A percentile compares a stretch with the other conserved stretches of the same genome.
Conservation (phyloP, 352 stramenopile genomes). For the Pythium dissimile region DNA sequence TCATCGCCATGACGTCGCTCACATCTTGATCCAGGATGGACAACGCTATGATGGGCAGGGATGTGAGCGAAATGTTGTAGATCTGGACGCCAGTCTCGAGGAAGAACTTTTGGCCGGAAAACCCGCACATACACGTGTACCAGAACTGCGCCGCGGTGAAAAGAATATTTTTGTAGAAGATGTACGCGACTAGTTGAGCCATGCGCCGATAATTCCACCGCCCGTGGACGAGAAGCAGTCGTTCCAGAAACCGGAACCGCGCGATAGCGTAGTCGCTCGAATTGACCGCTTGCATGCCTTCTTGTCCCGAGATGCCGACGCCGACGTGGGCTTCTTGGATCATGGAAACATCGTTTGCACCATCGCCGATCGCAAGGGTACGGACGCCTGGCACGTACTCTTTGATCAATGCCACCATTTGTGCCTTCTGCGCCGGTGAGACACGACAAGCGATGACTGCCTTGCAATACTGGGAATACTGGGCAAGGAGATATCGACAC, state of each 20-base stretch:
- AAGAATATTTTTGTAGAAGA: slow-evolving; percentile 93
- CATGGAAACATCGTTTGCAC: slow-evolving; percentile 95
- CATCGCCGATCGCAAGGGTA: slow-evolving; percentile 91
- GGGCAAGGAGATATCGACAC: slow-evolving; percentile 43
- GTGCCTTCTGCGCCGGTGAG: slow-evolving; percentile 82
- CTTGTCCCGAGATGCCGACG: slow-evolving; percentile 89
- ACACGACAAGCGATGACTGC: slow-evolving; percentile 87
- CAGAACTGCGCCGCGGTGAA: slow-evolving; percentile 73
- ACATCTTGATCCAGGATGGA: slow-evolving; percentile 80
- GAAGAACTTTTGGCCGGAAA: slow-evolving; percentile 84
- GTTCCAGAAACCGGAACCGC: slow-evolving; percentile 90
- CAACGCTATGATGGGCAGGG: slow-evolving; percentile 60
- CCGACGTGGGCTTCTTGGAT: slow-evolving; percentile 92
- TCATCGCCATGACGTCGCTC: slow-evolving; percentile 53
- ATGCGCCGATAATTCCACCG: slow-evolving; percentile 90
- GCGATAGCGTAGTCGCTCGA: slow-evolving; percentile 93
- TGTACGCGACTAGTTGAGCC: slow-evolving; percentile 88
- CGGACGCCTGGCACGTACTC: slow-evolving; percentile 60
- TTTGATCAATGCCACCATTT: slow-evolving; percentile 84
- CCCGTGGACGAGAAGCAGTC: slow-evolving; percentile 89
- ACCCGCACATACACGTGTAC: slow-evolving; percentile 71
- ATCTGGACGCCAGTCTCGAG: slow-evolving; percentile 73
- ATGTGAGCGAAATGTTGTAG: slow-evolving; percentile 78
- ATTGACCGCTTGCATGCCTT: slow-evolving; percentile 92
- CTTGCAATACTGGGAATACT: slow-evolving; percentile 81